Percentiles rank a stretch among this genome's conserved stretches.
phyloP scores from a whole-genome alignment of 2,329 filamentous ascomycete species.

The Fusarium cyanostomum region DNA sequence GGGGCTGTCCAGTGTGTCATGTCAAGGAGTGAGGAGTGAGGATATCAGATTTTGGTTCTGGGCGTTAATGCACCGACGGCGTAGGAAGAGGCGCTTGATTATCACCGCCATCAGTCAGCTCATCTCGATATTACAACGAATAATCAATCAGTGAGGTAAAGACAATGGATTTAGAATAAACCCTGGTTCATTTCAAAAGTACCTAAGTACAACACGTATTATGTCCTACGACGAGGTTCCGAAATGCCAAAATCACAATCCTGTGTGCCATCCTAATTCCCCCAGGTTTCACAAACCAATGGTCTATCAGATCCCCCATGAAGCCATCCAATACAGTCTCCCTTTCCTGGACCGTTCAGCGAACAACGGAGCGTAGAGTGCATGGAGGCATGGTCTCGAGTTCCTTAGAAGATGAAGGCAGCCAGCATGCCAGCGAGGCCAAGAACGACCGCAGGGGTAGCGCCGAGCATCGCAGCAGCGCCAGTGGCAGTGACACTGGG shows the following conservation, averaged over 20 bases:
- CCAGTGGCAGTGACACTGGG: constrained; percentile 46
- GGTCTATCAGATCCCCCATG: constrained; percentile 13
- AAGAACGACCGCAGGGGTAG: constrained; percentile 35
- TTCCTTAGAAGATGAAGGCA: constrained; percentile 41
- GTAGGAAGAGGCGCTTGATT: constrained; percentile 23
- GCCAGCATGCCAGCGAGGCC: constrained; percentile 42
- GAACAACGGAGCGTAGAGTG: constrained; percentile 22
- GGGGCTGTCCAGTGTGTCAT: constrained; percentile 70
- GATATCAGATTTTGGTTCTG: constrained; percentile 18
- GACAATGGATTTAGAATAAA: constrained; percentile 12
- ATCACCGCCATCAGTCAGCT: constrained; percentile 1
- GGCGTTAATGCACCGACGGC: constrained; percentile 19
- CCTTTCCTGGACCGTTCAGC: constrained; percentile 21
- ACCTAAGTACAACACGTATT: constrained; percentile 43
- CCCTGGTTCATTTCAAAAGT: constrained; percentile 35
- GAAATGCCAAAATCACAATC: constrained; percentile 38
- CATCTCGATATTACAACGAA: constrained; percentile 4
- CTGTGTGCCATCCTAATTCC: constrained; percentile 35
- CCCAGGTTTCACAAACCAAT: constrained; percentile 23
- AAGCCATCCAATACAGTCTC: constrained; percentile 29
- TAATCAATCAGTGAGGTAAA: constrained; percentile 2
- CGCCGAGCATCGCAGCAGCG: constrained; percentile 40
- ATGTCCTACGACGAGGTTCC: constrained; percentile 30
- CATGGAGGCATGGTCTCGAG: constrained; percentile 16
- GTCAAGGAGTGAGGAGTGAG: constrained; percentile 35